Conservation (phyloP, 2,329 filamentous ascomycete species). For the Fusarium guadeloupense region DNA sequence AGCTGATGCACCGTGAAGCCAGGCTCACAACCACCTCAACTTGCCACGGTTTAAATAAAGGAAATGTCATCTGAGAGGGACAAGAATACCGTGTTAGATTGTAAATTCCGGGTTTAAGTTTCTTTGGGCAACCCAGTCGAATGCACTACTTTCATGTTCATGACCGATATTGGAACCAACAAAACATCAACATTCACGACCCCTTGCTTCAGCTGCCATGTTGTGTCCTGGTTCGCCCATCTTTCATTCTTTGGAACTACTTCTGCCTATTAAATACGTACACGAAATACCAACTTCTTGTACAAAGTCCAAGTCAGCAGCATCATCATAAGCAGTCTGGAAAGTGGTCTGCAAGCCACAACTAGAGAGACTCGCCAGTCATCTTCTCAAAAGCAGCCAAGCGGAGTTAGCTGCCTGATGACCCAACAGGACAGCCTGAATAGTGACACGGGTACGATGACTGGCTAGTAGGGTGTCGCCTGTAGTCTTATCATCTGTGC, state of each 20-base stretch:
- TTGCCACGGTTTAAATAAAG: too few relatives aligned
- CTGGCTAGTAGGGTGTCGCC: neutral
- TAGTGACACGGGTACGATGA: constrained; percentile 8
- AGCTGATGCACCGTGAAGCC: too few relatives aligned
- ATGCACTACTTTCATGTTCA: neutral
- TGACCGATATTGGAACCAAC: neutral
- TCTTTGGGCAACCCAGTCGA: neutral
- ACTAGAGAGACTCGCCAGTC: neutral
- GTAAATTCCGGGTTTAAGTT: constrained; percentile 2
- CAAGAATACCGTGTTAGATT: neutral
- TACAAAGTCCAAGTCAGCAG: too few relatives aligned
- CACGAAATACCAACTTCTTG: neutral
- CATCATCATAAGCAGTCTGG: too few relatives aligned
- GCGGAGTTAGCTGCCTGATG: neutral
- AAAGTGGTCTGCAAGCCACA: too few relatives aligned
- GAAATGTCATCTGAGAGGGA: neutral
- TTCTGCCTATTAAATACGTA: neutral
- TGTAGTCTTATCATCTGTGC: neutral
- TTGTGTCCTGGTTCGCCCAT: neutral
- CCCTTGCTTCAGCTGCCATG: neutral
- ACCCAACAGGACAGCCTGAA: constrained; percentile 10
- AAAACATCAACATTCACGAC: neutral
- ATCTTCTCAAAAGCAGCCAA: neutral
- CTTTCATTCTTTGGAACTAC: neutral
- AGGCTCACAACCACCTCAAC: too few relatives aligned